Evolutionary conservation across 2,329 filamentous ascomycete genomes (phyloP).

Genomic region (Pyrenophora teres): DNA sequence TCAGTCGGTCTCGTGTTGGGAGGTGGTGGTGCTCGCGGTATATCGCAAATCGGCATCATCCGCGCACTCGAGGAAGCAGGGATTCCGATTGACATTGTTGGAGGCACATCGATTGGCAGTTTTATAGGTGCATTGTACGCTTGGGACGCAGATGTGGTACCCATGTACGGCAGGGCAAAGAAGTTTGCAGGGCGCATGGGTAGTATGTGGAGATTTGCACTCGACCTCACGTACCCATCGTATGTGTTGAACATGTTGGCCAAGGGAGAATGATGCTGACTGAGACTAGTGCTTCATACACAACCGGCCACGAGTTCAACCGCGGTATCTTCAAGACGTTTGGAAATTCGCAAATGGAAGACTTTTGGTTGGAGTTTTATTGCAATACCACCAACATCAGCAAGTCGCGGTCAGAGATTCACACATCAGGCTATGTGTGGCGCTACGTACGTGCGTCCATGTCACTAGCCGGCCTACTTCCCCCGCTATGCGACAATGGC

Average conservation of each 20-base stretch:
- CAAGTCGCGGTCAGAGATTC: slow-evolving; percentile 87
- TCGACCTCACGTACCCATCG: slow-evolving; percentile 95
- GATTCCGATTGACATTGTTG: slow-evolving; percentile 92
- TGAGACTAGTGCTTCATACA: slow-evolving; percentile 73
- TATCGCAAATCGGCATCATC: slow-evolving; percentile 92
- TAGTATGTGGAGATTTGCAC: slow-evolving; percentile 96
- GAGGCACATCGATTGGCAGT: slow-evolving; percentile 93
- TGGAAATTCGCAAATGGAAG: slow-evolving; percentile 94
- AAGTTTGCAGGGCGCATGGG: slow-evolving; percentile 99
- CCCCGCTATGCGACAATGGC: slow-evolving; percentile 93
- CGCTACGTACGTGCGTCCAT: slow-evolving; percentile 95
- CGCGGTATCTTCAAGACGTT: slow-evolving; percentile 99
- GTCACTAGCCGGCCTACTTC: slow-evolving; percentile 90
- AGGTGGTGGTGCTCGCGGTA: slow-evolving; percentile 88
- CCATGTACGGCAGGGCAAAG: slow-evolving; percentile 95
- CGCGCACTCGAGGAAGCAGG: slow-evolving; percentile 93
- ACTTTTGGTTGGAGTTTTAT: slow-evolving; percentile 98
- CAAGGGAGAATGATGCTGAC: slow-evolving; percentile 14
- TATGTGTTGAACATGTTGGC: slow-evolving; percentile 28
- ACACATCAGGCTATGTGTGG: slow-evolving; percentile 97
- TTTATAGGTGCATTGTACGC: slow-evolving; percentile 97
- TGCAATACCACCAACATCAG: slow-evolving; percentile 99
- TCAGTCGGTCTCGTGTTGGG: slow-evolving; percentile 93
- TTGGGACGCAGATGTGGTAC: slow-evolving; percentile 92
- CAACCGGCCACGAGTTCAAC: slow-evolving; percentile 98